Percentiles rank a stretch among this genome's conserved stretches.
Conservation (phyloP, 148 eudicot genomes). For the Euryodendron excelsum region DNA sequence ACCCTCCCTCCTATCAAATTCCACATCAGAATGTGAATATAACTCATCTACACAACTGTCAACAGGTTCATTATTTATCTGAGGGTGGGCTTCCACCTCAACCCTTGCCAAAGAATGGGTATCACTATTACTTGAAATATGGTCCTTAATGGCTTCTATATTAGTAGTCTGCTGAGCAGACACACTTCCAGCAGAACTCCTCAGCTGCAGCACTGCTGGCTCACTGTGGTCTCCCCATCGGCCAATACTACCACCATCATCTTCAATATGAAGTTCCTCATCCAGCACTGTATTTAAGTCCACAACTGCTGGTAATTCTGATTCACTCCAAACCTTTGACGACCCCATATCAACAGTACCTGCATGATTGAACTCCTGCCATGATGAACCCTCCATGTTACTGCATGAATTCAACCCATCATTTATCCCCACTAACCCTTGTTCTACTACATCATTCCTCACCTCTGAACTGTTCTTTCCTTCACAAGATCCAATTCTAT, state of each 20-base stretch:
- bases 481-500: constrained; percentile 11
- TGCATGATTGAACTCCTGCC: neutral
- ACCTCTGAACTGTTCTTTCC: constrained; percentile 10
- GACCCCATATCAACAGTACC: constrained; percentile 5
- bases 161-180: constrained; percentile 30
- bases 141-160: constrained; percentile 9
- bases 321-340: neutral
- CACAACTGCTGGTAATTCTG: constrained; percentile 9
- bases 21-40: constrained; percentile 7
- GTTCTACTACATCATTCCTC: constrained; percentile 2
- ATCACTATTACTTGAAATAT: constrained; percentile 2
- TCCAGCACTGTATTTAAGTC: constrained; percentile 8
- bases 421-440: constrained; percentile 10
- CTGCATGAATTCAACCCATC: constrained; percentile 21
- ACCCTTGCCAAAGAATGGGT: neutral
- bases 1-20: constrained; percentile 33
- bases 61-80: constrained; percentile 11
- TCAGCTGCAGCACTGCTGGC: constrained; percentile 27
- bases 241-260: constrained; percentile 19
- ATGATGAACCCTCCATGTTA: constrained; percentile 22
- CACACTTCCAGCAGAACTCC: constrained; percentile 35
- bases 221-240: constrained; percentile 4
- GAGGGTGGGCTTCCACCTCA: constrained; percentile 12
- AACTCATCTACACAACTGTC: constrained; percentile 11
- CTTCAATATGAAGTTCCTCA: constrained; percentile 14